phyloP scores from a whole-genome alignment of 2,329 filamentous ascomycete genomes.

The Phoma sp. region DNA sequence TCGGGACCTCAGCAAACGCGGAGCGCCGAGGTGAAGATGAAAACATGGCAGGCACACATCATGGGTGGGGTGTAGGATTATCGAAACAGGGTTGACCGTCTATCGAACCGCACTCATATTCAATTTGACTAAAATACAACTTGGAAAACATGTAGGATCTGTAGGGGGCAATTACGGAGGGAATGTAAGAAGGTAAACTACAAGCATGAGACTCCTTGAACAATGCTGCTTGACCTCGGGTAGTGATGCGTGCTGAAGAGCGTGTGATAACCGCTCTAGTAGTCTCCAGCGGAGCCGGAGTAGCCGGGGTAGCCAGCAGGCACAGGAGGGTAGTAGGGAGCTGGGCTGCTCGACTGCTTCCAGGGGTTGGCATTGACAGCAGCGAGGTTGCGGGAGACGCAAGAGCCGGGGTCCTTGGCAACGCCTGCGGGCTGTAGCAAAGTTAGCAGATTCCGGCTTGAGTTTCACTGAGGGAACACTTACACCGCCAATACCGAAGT shows the following conservation, averaged over 20 bases:
- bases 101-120: conserved; percentile 20
- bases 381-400: conserved; percentile 18
- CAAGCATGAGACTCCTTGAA: conserved; percentile 16
- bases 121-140: conserved; percentile 24
- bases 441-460: conserved; percentile 5
- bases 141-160: conserved; percentile 14
- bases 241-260: conserved; percentile 13
- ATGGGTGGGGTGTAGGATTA: not conserved
- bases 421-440: conserved; percentile 21
- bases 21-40: conserved; percentile 10
- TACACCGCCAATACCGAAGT: conserved; percentile 26
- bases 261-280: conserved; percentile 1
- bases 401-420: conserved; percentile 12
- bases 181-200: conserved; percentile 20
- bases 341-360: conserved; percentile 11
- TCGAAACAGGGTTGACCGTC: conserved; percentile 10
- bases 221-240: conserved; percentile 19
- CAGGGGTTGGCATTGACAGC: conserved; percentile 29
- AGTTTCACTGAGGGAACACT: conserved; percentile 1
- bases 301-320: conserved; percentile 4
- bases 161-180: conserved; percentile 21
- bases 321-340: conserved; percentile 10
- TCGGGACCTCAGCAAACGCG: not conserved
- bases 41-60: not conserved
- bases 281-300: not conserved